Percentiles rank a stretch among this genome's conserved stretches.
These are phyloP conservation scores for Dactylorhiza incarnata DNA, from an alignment of 106 monocot species.

Conservation along the genomic window DNA sequence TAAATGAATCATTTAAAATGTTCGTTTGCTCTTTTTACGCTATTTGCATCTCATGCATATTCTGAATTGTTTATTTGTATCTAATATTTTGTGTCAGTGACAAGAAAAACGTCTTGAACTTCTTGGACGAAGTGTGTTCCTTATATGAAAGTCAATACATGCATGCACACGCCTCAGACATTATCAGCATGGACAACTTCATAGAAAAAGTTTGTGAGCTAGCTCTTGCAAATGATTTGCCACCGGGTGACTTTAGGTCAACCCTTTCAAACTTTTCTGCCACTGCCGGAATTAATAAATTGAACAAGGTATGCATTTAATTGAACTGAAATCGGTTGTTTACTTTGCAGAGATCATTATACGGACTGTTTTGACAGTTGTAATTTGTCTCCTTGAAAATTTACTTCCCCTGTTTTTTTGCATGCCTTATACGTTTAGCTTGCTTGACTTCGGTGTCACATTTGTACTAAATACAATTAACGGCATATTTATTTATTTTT, in stretches of 20 bases:
- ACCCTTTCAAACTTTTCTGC: conserved; percentile 34
- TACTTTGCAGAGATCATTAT: background rate
- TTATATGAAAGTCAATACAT: conserved; percentile 52
- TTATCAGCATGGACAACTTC: conserved; percentile 23
- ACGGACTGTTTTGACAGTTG: background rate
- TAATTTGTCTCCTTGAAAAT: background rate
- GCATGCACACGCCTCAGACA: conserved; percentile 19
- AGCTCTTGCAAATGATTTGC: conserved; percentile 51
- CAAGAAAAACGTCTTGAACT: conserved; percentile 61
- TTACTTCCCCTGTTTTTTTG: background rate
- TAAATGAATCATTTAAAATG: background rate
- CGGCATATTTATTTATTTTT: too few species aligned
- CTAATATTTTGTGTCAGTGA: conserved; percentile 32
- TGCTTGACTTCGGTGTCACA: too few species aligned
- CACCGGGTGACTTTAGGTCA: conserved; percentile 45
- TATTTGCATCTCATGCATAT: background rate
- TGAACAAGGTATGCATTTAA: conserved; percentile 46
- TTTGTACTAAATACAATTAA: too few species aligned
- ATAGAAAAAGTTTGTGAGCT: conserved; percentile 64
- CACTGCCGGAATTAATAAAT: conserved; percentile 28
- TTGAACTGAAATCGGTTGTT: background rate
- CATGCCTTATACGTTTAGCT: background rate
- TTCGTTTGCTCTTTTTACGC: background rate
- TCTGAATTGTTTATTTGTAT: conserved; percentile 4
- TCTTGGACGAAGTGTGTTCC: conserved; percentile 67